Evolutionary conservation across 176 grass and related monocot species (phyloP).

Genomic region (Alopecurus myosuroides): DNA sequence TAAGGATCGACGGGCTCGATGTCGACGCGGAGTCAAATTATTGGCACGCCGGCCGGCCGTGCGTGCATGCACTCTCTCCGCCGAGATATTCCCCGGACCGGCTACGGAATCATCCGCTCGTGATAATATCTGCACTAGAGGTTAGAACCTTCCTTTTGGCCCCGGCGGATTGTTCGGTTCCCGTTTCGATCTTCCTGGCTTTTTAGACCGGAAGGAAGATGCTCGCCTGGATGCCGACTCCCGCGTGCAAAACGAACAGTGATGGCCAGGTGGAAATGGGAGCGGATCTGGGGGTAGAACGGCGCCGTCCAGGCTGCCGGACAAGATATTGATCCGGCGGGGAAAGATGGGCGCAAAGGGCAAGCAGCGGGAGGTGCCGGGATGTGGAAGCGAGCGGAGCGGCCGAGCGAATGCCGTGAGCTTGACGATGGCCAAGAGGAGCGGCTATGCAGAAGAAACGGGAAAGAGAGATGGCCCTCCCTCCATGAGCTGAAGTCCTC

Average conservation of each 20-base stretch:
- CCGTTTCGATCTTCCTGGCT: neutral
- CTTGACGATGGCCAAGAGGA: no score
- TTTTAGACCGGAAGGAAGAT: slow-evolving; percentile 3
- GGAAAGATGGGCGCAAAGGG: no score
- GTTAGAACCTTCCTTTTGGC: neutral
- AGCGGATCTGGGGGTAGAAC: no score
- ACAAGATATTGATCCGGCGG: no score
- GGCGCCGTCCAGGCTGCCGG: no score
- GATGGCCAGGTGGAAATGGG: no score
- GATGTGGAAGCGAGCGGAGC: no score
- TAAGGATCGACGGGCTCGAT: slow-evolving; percentile 19
- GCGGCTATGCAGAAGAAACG: no score
- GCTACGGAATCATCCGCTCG: neutral
- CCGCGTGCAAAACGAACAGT: neutral
- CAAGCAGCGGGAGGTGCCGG: no score
- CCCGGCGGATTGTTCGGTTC: neutral
- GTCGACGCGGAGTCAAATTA: slow-evolving; percentile 7
- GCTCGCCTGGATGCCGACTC: slow-evolving; percentile 1
- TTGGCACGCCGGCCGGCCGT: neutral
- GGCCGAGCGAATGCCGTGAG: no score
- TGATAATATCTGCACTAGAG: slow-evolving; percentile 24
- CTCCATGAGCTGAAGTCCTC: no score
- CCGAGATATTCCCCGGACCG: neutral
- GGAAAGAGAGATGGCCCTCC: no score
- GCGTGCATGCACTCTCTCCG: neutral